phyloP scores from a whole-genome alignment of 2,329 filamentous ascomycete genomes.

The Stemphylium beticola region DNA sequence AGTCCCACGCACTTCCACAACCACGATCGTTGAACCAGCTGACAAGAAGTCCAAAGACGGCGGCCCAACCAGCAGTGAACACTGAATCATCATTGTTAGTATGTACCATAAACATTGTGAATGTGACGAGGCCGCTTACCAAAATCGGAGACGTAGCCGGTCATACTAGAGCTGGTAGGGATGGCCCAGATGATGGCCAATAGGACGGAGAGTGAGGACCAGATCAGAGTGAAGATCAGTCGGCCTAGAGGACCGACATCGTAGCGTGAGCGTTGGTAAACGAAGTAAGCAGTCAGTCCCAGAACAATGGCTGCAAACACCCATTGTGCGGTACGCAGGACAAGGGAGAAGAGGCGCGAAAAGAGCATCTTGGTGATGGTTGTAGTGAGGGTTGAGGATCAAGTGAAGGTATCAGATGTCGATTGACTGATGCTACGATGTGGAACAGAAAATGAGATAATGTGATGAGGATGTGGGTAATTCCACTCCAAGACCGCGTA shows the following conservation, averaged over 20 bases:
- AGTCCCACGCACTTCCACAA: constrained; percentile 52
- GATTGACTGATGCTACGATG: background rate
- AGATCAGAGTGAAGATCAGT: constrained; percentile 76
- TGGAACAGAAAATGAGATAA: background rate
- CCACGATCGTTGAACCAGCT: constrained; percentile 30
- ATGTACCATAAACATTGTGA: background rate
- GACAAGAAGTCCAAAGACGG: constrained; percentile 50
- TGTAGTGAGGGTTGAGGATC: background rate
- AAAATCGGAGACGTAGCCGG: constrained; percentile 74
- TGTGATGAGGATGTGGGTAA: background rate
- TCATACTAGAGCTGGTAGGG: constrained; percentile 71
- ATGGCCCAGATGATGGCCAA: constrained; percentile 75
- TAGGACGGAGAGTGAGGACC: constrained; percentile 72
- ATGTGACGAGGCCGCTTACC: constrained; percentile 4
- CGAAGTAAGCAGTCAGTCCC: constrained; percentile 33
- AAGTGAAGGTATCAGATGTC: background rate
- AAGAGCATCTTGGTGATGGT: constrained; percentile 31
- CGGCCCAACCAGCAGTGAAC: constrained; percentile 72
- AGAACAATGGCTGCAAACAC: constrained; percentile 69
- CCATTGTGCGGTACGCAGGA: constrained; percentile 68
- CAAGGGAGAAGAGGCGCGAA: constrained; percentile 61
- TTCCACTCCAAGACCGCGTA: background rate
- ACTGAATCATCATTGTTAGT: constrained; percentile 41
- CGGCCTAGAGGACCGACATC: constrained; percentile 65
- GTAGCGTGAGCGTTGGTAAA: constrained; percentile 38